Percentiles rank a stretch among this genome's conserved stretches.
Conservation (phyloP, 2,329 filamentous ascomycete genomes). For the Penicillium sp. region DNA sequence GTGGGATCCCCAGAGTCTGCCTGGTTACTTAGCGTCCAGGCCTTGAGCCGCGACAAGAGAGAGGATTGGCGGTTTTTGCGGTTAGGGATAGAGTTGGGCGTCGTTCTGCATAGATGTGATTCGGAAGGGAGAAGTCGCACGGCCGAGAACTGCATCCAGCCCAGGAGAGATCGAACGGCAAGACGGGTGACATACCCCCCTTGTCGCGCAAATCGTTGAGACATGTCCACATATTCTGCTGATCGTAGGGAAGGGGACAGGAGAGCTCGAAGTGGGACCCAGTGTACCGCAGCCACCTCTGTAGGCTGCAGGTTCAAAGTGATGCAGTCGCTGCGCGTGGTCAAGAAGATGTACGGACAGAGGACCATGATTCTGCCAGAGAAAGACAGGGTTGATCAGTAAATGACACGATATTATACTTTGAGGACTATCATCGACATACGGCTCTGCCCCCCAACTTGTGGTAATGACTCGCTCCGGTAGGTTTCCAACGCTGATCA, state of each 20-base stretch:
- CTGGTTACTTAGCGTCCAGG: slow-evolving; percentile 26
- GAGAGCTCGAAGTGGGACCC: slow-evolving; percentile 59
- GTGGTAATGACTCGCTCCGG: slow-evolving; percentile 62
- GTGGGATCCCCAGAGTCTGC: slow-evolving; percentile 27
- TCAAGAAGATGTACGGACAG: slow-evolving; percentile 62
- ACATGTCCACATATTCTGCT: slow-evolving; percentile 58
- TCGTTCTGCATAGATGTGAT: slow-evolving; percentile 52
- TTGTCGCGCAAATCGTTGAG: slow-evolving; percentile 54
- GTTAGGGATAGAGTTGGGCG: slow-evolving; percentile 44
- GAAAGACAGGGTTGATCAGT: slow-evolving; percentile 11
- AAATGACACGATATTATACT: neutral
- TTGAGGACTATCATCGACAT: neutral
- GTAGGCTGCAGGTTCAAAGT: slow-evolving; percentile 58
- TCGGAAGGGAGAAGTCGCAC: slow-evolving; percentile 58
- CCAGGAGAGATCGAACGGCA: slow-evolving; percentile 52
- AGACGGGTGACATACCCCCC: slow-evolving; percentile 50
- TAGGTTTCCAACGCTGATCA: slow-evolving; percentile 53
- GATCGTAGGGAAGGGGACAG: slow-evolving; percentile 57
- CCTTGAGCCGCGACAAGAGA: slow-evolving; percentile 22
- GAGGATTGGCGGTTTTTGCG: slow-evolving; percentile 20
- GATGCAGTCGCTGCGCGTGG: slow-evolving; percentile 52
- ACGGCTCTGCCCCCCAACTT: slow-evolving; percentile 60
- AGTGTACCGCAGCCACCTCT: slow-evolving; percentile 63
- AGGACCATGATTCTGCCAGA: slow-evolving; percentile 58
- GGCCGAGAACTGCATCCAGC: slow-evolving; percentile 63